These are phyloP conservation scores for Penicillium sp. DNA, from an alignment of 2,329 filamentous ascomycete genomes.

Conservation along the genomic window DNA sequence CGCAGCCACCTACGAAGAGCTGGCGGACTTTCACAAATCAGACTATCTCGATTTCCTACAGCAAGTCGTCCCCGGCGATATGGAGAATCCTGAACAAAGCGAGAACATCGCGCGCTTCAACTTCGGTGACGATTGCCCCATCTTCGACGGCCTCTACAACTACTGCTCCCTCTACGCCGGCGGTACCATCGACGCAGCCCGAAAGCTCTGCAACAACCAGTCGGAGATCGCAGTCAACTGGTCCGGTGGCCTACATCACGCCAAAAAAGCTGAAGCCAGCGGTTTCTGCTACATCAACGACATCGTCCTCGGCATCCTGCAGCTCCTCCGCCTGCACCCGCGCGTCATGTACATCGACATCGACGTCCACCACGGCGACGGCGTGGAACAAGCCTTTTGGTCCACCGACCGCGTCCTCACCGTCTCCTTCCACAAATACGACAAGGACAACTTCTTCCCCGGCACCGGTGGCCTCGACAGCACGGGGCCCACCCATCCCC, in stretches of 20 bases:
- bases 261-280: constrained; percentile 84
- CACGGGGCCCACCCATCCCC: constrained; percentile 71
- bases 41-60: constrained; percentile 88
- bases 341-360: constrained; percentile 92
- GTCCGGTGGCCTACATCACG: constrained; percentile 95
- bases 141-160: constrained; percentile 91
- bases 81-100: constrained; percentile 56
- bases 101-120: constrained; percentile 61
- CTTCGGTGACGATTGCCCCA: constrained; percentile 85
- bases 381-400: constrained; percentile 87
- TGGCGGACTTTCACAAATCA: constrained; percentile 73
- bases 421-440: constrained; percentile 93
- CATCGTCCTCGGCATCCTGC: constrained; percentile 85
- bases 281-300: constrained; percentile 99
- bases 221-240: constrained; percentile 96
- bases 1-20: constrained; percentile 75
- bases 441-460: constrained; percentile 74
- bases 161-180: constrained; percentile 92
- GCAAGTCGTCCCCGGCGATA: constrained; percentile 60
- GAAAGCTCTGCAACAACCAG: constrained; percentile 75
- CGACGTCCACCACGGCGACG: constrained; percentile 84
- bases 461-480: constrained; percentile 80
- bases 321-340: constrained; percentile 73
- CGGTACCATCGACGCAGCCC: constrained; percentile 79
- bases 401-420: constrained; percentile 85